Evolutionary conservation across 805 yeast genomes (phyloP).

Genomic region (Kuraishia molischiana): DNA sequence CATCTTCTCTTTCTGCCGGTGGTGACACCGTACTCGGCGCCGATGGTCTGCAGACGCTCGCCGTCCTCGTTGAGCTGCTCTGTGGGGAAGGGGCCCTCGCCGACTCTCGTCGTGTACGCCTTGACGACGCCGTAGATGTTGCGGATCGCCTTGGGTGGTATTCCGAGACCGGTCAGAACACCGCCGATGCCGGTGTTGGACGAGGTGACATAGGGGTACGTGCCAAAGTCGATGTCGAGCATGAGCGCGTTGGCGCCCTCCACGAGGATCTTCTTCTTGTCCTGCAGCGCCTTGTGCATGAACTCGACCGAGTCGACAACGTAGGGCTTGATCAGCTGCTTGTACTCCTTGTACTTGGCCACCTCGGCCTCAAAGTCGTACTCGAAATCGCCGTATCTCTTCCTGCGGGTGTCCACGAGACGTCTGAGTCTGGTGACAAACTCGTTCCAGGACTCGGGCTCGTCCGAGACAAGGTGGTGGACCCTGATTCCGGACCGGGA

Average conservation of each 20-base stretch:
- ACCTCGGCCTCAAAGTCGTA: constrained; percentile 79
- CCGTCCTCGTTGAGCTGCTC: constrained; percentile 88
- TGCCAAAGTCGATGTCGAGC: constrained; percentile 97
- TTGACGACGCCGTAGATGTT: constrained; percentile 93
- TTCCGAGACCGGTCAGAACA: constrained; percentile 91
- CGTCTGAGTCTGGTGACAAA: constrained; percentile 72
- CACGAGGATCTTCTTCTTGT: constrained; percentile 78
- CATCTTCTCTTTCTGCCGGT: constrained; percentile 99
- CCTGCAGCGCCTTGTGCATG: constrained; percentile 67
- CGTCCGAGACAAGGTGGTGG: constrained; percentile 87
- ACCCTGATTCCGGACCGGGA: constrained; percentile 95
- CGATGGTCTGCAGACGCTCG: constrained; percentile 79
- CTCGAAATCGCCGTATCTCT: constrained; percentile 90
- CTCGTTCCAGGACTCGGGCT: constrained; percentile 89
- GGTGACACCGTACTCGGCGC: constrained; percentile 96
- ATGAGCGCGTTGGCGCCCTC: constrained; percentile 98
- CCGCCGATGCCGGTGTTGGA: constrained; percentile 97
- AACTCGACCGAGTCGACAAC: constrained; percentile 88
- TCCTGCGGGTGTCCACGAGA: constrained; percentile 68
- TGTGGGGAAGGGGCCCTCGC: constrained; percentile 99
- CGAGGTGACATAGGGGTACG: constrained; percentile 95
- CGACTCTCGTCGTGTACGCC: constrained; percentile 98
- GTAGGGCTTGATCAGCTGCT: constrained; percentile 72
- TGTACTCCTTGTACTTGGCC: constrained; percentile 62
- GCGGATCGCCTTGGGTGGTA: constrained; percentile 80